Conservation (phyloP, 495 filamentous ascomycete species). For the Entonaema liquescens region DNA sequence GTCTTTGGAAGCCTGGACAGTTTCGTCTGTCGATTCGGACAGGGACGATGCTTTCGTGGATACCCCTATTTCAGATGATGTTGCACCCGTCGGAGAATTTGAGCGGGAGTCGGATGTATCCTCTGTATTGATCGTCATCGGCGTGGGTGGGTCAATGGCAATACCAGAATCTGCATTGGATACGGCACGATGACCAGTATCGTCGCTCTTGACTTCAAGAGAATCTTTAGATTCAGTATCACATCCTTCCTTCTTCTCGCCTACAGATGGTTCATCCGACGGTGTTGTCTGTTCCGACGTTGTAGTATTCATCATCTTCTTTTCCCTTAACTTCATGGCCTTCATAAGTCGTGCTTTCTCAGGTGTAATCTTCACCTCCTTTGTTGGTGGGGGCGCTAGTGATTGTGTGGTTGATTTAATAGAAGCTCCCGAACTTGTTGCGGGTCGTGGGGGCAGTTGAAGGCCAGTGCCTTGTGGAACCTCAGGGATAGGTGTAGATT, state of each 20-base stretch:
- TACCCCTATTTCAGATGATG: conserved; percentile 57
- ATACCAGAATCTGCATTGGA: conserved; percentile 53
- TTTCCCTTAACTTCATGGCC: conserved; percentile 84
- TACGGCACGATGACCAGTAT: conserved; percentile 35
- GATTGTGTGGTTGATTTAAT: conserved; percentile 54
- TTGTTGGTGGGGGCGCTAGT: conserved; percentile 47
- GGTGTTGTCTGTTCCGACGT: conserved; percentile 31
- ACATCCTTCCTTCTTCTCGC: conserved; percentile 34
- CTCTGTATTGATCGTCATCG: conserved; percentile 45
- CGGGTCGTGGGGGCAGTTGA: conserved; percentile 53
- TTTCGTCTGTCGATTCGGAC: conserved; percentile 64
- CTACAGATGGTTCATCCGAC: conserved; percentile 10
- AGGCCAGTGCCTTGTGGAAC: conserved; percentile 42
- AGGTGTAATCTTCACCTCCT: conserved; percentile 74
- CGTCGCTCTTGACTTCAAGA: conserved; percentile 26
- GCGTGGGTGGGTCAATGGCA: conserved; percentile 47
- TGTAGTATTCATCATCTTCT: conserved; percentile 69
- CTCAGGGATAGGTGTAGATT: conserved; percentile 37
- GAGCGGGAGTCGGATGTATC: conserved; percentile 60
- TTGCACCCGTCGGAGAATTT: conserved; percentile 55
- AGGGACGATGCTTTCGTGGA: conserved; percentile 65
- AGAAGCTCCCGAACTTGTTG: conserved; percentile 63
- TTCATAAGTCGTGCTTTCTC: conserved; percentile 94
- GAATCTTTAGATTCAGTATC: conserved; percentile 30
- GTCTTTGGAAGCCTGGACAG: conserved; percentile 48